Percentiles rank a stretch among this genome's conserved stretches.
These are phyloP conservation scores for Neoascochyta sp. DNA, from an alignment of 2,329 filamentous ascomycete species.

Conservation along the genomic window DNA sequence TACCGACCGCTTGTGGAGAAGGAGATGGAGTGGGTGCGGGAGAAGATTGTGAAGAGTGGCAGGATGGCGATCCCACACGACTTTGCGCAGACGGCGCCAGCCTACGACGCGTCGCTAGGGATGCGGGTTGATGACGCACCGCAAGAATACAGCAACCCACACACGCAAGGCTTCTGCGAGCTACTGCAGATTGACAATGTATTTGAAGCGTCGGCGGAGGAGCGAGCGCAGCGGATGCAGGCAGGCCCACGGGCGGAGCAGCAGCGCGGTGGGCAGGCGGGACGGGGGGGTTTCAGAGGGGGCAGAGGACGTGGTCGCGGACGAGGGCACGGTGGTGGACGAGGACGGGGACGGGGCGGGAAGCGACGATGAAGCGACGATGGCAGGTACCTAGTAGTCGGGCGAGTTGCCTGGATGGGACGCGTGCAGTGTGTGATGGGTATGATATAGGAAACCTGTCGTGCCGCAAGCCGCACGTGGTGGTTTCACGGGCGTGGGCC, in stretches of 20 bases:
- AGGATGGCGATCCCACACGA: constrained; percentile 71
- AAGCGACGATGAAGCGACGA: too few relatives aligned
- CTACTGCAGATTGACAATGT: constrained; percentile 73
- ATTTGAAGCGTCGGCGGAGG: constrained; percentile 69
- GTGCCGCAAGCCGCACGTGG: too few relatives aligned
- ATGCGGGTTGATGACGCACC: constrained; percentile 62
- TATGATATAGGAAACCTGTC: too few relatives aligned
- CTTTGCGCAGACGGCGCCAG: constrained; percentile 72
- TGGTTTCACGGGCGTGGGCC: too few relatives aligned
- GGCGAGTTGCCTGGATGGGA: too few relatives aligned
- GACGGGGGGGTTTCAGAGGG: constrained; percentile 26
- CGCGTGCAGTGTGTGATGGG: too few relatives aligned
- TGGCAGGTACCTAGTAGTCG: too few relatives aligned
- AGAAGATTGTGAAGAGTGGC: constrained; percentile 62
- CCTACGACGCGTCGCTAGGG: constrained; percentile 58
- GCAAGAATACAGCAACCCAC: constrained; percentile 78
- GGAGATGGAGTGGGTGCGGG: constrained; percentile 75
- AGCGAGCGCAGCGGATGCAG: constrained; percentile 45
- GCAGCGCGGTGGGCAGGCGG: constrained; percentile 25
- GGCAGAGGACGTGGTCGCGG: constrained; percentile 25
- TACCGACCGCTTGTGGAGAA: constrained; percentile 66
- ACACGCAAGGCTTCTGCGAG: constrained; percentile 78
- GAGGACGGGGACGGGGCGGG: constrained; percentile 25
- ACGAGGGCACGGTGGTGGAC: constrained; percentile 14
- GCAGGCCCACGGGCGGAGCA: constrained; percentile 28